A percentile compares a stretch with the other conserved stretches of the same genome.
Evolutionary conservation across 2,329 filamentous ascomycete genomes (phyloP).

Genomic region (Verticillium isaacii): DNA sequence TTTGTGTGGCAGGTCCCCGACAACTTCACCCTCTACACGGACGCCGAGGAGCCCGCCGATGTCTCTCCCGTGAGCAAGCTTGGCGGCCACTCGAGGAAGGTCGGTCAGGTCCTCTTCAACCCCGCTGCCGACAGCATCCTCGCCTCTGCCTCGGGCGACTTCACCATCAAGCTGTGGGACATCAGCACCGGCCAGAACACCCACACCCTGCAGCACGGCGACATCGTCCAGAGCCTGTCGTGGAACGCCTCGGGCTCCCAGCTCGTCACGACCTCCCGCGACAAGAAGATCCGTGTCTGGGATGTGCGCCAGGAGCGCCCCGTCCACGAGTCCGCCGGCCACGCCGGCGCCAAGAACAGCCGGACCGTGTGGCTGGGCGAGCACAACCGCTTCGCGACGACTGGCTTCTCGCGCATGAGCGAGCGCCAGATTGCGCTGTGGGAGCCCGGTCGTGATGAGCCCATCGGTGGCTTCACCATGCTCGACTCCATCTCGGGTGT

Average conservation of each 20-base stretch:
- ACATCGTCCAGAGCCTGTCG: conserved; percentile 91
- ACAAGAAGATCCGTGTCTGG: conserved; percentile 98
- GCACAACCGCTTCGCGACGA: conserved; percentile 91
- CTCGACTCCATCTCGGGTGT: conserved; percentile 96
- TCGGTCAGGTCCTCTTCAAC: conserved; percentile 97
- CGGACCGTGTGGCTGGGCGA: conserved; percentile 96
- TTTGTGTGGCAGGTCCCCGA: conserved; percentile 95
- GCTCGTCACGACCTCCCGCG: conserved; percentile 87
- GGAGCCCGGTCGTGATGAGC: conserved; percentile 83
- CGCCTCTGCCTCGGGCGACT: conserved; percentile 91
- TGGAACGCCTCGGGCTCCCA: conserved; percentile 89
- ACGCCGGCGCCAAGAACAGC: conserved; percentile 95
- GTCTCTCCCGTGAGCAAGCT: conserved; percentile 78
- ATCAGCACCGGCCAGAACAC: conserved; percentile 71
- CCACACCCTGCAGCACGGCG: conserved; percentile 75
- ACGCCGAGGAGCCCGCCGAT: conserved; percentile 78
- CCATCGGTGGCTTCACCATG: conserved; percentile 83
- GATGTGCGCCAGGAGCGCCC: conserved; percentile 91
- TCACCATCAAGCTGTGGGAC: conserved; percentile 95
- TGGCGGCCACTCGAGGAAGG: conserved; percentile 86
- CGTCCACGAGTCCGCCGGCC: conserved; percentile 77
- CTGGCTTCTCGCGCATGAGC: conserved; percentile 97
- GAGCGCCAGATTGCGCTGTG: conserved; percentile 93
- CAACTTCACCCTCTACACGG: conserved; percentile 77
- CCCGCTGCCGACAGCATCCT: conserved; percentile 93